A percentile compares a stretch with the other conserved stretches of the same genome.
Evolutionary conservation across 2,329 filamentous ascomycete genomes (phyloP).

Genomic region (Fusarium poae): DNA sequence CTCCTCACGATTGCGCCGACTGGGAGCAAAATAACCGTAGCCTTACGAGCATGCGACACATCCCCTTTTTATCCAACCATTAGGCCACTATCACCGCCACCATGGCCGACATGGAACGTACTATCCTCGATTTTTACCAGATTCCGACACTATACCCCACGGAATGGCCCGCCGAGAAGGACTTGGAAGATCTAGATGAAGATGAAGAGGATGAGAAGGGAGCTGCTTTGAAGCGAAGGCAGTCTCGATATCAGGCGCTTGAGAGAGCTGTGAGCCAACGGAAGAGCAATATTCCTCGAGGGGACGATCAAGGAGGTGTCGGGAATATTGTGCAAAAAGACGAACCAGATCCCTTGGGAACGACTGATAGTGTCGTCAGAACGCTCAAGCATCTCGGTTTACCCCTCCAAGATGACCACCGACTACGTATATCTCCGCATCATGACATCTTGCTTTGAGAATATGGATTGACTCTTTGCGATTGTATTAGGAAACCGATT

Average conservation of each 20-base stretch:
- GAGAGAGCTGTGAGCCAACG: conserved; percentile 79
- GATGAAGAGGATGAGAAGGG: conserved; percentile 68
- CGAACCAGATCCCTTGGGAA: conserved; percentile 92
- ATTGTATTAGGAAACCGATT: conserved; percentile 81
- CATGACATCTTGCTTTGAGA: conserved; percentile 15
- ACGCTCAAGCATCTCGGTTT: conserved; percentile 82
- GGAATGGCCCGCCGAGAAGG: conserved; percentile 87
- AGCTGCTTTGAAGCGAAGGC: conserved; percentile 68
- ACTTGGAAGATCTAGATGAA: conserved; percentile 73
- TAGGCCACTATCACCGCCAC: conserved; percentile 39
- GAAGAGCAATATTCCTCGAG: conserved; percentile 74
- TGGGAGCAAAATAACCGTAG: conserved; percentile 12
- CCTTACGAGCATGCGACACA: conserved; percentile 36
- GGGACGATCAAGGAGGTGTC: conserved; percentile 74
- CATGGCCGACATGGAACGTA: conserved; percentile 79
- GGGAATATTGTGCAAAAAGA: conserved; percentile 89
- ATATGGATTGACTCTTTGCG: conserved; percentile 36
- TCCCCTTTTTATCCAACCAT: conserved; percentile 34
- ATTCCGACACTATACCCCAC: conserved; percentile 81
- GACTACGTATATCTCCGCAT: conserved; percentile 70
- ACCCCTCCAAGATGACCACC: conserved; percentile 84
- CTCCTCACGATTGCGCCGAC: conserved; percentile 7
- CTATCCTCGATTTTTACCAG: conserved; percentile 90
- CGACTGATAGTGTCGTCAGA: conserved; percentile 85
- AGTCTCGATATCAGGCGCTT: conserved; percentile 86